Evolutionary conservation across 108 stramenopile genomes (phyloP).

Genomic region (Cyclostephanos invisitatus): DNA sequence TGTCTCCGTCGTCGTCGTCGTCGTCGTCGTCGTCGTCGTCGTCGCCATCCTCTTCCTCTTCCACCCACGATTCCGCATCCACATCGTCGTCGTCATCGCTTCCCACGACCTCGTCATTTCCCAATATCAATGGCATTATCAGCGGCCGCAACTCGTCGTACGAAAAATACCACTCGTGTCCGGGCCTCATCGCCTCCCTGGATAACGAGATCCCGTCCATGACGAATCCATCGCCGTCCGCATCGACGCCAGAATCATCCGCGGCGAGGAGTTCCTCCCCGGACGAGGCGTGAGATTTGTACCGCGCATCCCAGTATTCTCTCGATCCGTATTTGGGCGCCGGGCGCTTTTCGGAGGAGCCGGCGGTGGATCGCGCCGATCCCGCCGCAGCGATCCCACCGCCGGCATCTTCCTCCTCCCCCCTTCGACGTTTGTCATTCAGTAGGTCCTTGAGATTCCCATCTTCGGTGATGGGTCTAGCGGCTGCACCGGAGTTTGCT

Average conservation of each 20-base stretch:
- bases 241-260: neutral
- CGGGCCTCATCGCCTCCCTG: constrained; percentile 53
- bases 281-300: constrained; percentile 38
- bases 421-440: no score
- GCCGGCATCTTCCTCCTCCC: no score
- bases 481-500: neutral
- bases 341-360: neutral
- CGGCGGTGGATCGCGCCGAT: no score
- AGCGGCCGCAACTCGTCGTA: constrained; percentile 77
- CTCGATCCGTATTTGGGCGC: constrained; percentile 66
- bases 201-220: constrained; percentile 31
- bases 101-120: constrained; percentile 26
- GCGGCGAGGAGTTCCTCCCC: neutral
- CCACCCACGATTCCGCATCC: constrained; percentile 53
- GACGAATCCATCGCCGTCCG: constrained; percentile 10
- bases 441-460: neutral
- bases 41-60: constrained; percentile 36
- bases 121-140: constrained; percentile 70
- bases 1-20: constrained; percentile 39
- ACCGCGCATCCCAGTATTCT: constrained; percentile 80
- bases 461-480: neutral
- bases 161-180: constrained; percentile 84
- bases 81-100: constrained; percentile 26
- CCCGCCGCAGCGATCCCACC: neutral
- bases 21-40: constrained; percentile 31